phyloP scores from a whole-genome alignment of 805 yeast species.

The Ogataea haglerorum region DNA sequence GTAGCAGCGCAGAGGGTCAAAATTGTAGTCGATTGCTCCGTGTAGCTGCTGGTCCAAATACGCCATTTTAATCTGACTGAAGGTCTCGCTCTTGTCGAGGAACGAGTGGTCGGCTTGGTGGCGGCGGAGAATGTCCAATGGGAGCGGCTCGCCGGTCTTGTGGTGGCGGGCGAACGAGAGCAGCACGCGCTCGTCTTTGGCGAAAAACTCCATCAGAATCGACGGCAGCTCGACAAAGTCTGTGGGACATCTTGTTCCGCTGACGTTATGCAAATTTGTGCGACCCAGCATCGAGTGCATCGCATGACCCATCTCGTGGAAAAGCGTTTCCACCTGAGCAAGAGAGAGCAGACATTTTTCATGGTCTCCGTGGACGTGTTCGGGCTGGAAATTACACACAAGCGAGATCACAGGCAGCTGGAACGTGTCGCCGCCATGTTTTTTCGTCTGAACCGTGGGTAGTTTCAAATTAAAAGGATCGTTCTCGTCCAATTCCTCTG shows the following conservation, averaged over 20 bases:
- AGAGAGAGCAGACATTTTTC: slow-evolving; percentile 58
- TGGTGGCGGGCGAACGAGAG: slow-evolving; percentile 69
- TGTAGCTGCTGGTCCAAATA: slow-evolving; percentile 81
- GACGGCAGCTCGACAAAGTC: slow-evolving; percentile 97
- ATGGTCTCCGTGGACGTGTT: slow-evolving; percentile 33
- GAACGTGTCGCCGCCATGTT: slow-evolving; percentile 45
- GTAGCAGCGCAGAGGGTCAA: slow-evolving; percentile 61
- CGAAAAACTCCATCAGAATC: slow-evolving; percentile 92
- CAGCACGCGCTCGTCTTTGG: slow-evolving; percentile 75
- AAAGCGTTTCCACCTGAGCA: slow-evolving; percentile 85
- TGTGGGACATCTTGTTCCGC: slow-evolving; percentile 93
- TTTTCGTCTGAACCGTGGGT: slow-evolving; percentile 31
- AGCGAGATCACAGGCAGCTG: slow-evolving; percentile 90
- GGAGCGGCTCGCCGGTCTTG: slow-evolving; percentile 59
- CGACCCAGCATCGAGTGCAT: slow-evolving; percentile 96
- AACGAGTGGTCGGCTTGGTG: slow-evolving; percentile 50
- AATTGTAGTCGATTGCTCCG: slow-evolving; percentile 38
- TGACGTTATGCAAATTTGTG: slow-evolving; percentile 83
- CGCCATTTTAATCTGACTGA: slow-evolving; percentile 88
- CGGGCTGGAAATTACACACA: slow-evolving; percentile 72
- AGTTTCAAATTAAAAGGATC: slow-evolving; percentile 34
- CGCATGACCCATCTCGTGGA: slow-evolving; percentile 99
- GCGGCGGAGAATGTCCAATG: slow-evolving; percentile 44
- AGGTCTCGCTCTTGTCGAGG: slow-evolving; percentile 68
- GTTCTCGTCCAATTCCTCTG: slow-evolving; percentile 44